Conservation (phyloP, 164 flowering plant genomes). For the Vitis rupestris region DNA sequence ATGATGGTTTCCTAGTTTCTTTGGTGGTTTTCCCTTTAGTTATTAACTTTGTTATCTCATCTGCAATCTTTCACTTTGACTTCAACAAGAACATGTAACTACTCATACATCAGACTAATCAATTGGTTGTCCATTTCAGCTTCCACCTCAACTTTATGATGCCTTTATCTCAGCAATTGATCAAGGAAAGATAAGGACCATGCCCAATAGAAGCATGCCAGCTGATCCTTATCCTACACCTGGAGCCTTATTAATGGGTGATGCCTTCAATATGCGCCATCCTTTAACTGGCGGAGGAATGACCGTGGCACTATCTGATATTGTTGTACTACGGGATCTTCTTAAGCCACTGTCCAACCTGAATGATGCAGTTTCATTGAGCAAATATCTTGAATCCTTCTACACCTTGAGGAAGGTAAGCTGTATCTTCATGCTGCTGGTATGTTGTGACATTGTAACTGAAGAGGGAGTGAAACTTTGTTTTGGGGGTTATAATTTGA, state of each 20-base stretch:
- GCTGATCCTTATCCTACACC: constrained; percentile 52
- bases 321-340: constrained; percentile 46
- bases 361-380: constrained; percentile 31
- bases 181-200: constrained; percentile 45
- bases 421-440: background rate
- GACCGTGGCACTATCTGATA: constrained; percentile 58
- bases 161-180: constrained; percentile 46
- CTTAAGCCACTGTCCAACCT: constrained; percentile 39
- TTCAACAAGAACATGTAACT: too few species aligned
- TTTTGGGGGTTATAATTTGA: too few species aligned
- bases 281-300: constrained; percentile 60
- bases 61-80: background rate
- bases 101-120: background rate
- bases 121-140: constrained; percentile 15
- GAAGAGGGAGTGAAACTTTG: too few species aligned
- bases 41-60: background rate
- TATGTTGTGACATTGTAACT: too few species aligned
- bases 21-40: background rate
- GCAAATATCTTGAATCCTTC: constrained; percentile 48
- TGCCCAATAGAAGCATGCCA: constrained; percentile 60
- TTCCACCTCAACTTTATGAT: constrained; percentile 39
- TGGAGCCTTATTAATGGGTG: constrained; percentile 55
- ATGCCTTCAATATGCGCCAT: constrained; percentile 61
- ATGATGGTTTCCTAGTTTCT: background rate
- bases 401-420: constrained; percentile 56